Conservation (phyloP, 805 yeast species). For the Pichia cephalocereana region DNA sequence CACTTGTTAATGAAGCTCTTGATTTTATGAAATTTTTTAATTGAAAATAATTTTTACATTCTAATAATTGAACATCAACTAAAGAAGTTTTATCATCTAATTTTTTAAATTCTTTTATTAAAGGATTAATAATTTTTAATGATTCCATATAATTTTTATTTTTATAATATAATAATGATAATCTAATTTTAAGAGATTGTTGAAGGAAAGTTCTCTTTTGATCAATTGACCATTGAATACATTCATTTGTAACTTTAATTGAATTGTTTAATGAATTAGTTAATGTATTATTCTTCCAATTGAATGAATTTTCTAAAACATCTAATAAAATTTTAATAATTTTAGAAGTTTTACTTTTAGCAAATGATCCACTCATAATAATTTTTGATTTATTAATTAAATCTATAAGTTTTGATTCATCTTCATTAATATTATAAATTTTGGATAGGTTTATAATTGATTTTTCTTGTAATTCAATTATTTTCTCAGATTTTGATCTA, state of each 20-base stretch:
- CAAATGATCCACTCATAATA: constrained; percentile 54
- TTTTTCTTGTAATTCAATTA: constrained; percentile 49
- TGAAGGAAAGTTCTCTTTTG: constrained; percentile 83
- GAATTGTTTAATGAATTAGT: constrained; percentile 53
- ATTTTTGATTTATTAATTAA: constrained; percentile 62
- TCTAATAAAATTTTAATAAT: constrained; percentile 78
- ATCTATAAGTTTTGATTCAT: constrained; percentile 42
- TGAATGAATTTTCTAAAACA: constrained; percentile 52
- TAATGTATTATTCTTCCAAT: constrained; percentile 1
- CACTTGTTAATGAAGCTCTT: constrained; percentile 85
- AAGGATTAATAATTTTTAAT: constrained; percentile 56
- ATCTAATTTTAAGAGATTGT: constrained; percentile 77
- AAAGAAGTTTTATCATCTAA: constrained; percentile 92
- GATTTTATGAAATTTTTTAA: constrained; percentile 86
- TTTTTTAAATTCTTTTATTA: constrained; percentile 80
- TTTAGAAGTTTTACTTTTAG: constrained; percentile 93
- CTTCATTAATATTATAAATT: constrained; percentile 44
- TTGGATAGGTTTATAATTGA: constrained; percentile 72
- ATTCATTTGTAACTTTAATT: constrained; percentile 62
- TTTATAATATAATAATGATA: constrained; percentile 65
- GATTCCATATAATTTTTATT: constrained; percentile 60
- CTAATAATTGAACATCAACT: constrained; percentile 91
- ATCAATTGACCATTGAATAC: constrained; percentile 78
- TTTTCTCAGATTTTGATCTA: constrained; percentile 27
- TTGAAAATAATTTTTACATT: constrained; percentile 83